Evolutionary conservation across 1,139 yeast species (phyloP), one percentile per base, ranked within the genome.

Genomic region (Yamadazyma siamensis): DNA sequence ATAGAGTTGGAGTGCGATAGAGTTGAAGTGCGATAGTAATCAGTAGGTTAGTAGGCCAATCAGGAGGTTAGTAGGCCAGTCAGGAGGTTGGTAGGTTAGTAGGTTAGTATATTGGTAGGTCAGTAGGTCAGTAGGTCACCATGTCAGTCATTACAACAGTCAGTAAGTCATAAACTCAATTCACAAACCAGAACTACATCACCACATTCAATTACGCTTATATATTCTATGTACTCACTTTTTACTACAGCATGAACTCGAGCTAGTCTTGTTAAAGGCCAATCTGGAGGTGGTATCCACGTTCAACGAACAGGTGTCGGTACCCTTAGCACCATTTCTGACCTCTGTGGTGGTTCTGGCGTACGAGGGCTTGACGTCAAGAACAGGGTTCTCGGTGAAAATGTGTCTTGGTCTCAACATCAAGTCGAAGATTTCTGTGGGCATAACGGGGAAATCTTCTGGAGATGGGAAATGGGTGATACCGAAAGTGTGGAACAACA

Each of bases 371-470:
- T 74, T 75, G 38, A 83, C 74, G 47, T 83, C 91, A 45, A 83
- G 67, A 28, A 75, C 83, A 21, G 94, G 94, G 54, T 82, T 83
- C 55, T 79, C 84, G 24, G 68, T 61, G 68, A 83, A 83, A 63
- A 83, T 76, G 59, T 83, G 79, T 55, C 91, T 72, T 46, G 94
- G 94, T 57, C 91, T 74, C 55, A 83, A 65, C 65, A 80, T 67
- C 45, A 84, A 66, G 39, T 80, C 77, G 49, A 81, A 78, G 48
- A 85, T 81, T 61, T 83, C 94, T 23, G 88, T 81, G 29, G 94
- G 94, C 94, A 83, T 83, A 44, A 84, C 76, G 38, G 94, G 91
- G 80, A 82, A 84, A 60, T 83, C 94, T 64, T 83, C 94, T 39
- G 94, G 91, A 9, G 89, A 79, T 39, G 94, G 94, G 75, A 82